Percentiles rank a stretch among this genome's conserved stretches.
Evolutionary conservation across 116 monocot species (phyloP).

Genomic region (Trichopus zeylanicus): DNA sequence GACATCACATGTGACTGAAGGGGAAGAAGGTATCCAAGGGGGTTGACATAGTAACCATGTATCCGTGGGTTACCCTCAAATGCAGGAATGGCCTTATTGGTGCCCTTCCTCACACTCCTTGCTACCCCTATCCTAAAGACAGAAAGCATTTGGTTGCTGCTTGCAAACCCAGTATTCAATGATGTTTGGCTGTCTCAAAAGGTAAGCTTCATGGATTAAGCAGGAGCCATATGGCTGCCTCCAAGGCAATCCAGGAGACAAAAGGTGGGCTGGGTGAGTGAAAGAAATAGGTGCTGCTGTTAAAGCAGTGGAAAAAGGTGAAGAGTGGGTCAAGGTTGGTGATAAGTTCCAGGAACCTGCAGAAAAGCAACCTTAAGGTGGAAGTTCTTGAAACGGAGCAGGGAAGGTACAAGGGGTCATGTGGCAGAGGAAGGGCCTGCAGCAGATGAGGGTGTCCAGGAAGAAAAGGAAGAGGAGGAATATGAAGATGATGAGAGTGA

Average conservation of each 20-base stretch:
- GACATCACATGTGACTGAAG: slow-evolving; percentile 84
- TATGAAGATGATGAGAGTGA: slow-evolving; percentile 80
- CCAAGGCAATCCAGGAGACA: slow-evolving; percentile 54
- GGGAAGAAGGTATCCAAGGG: slow-evolving; percentile 87
- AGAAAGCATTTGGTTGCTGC: slow-evolving; percentile 76
- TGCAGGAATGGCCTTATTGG: slow-evolving; percentile 55
- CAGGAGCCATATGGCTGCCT: slow-evolving; percentile 50
- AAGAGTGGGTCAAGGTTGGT: slow-evolving; percentile 61
- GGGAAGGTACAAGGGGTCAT: slow-evolving; percentile 54
- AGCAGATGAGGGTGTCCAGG: slow-evolving; percentile 41
- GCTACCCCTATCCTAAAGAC: slow-evolving; percentile 85
- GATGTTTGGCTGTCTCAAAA: slow-evolving; percentile 92
- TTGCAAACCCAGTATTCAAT: slow-evolving; percentile 59
- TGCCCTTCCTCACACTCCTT: slow-evolving; percentile 71
- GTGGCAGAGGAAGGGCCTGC: slow-evolving; percentile 27
- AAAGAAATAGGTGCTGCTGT: slow-evolving; percentile 56
- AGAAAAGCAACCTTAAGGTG: slow-evolving; percentile 50
- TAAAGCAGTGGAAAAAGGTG: slow-evolving; percentile 64
- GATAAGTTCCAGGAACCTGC: slow-evolving; percentile 80
- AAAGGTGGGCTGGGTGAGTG: slow-evolving; percentile 54
- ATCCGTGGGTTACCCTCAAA: slow-evolving; percentile 67
- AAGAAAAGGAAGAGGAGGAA: slow-evolving; percentile 68
- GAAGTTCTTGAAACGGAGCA: slow-evolving; percentile 59
- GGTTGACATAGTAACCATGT: slow-evolving; percentile 87
- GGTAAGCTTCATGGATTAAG: slow-evolving; percentile 82